A percentile compares a stretch with the other conserved stretches of the same genome.
Evolutionary conservation across 164 flowering plant genomes (phyloP).

Genomic region (Berberis thunbergii): DNA sequence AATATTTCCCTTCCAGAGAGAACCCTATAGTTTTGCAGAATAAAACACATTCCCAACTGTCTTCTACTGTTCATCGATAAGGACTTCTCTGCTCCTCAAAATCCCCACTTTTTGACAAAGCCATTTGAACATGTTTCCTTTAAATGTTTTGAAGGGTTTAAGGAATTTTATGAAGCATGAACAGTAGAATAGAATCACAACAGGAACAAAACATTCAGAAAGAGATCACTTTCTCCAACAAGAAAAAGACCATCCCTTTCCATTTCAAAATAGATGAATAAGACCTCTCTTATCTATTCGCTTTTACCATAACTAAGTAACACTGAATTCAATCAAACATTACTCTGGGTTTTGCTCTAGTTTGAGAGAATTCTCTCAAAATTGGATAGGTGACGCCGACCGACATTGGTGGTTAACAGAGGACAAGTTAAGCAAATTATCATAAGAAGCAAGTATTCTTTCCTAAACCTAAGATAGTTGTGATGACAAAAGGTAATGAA

Average conservation of each 20-base stretch:
- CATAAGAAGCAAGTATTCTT: constrained; percentile 9
- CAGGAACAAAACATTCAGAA: constrained; percentile 25
- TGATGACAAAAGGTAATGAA: constrained; percentile 4
- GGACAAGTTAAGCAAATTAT: not conserved
- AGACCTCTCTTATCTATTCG: constrained; percentile 4
- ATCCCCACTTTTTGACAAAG: constrained; percentile 7
- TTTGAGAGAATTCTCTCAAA: constrained; percentile 1
- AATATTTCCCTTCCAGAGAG: not conserved
- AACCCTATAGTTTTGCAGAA: not conserved
- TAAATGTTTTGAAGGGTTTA: constrained; percentile 6
- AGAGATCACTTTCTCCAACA: not conserved
- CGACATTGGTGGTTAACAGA: not conserved
- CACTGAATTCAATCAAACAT: not conserved
- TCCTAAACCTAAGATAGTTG: not conserved
- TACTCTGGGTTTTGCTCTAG: not conserved
- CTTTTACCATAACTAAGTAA: constrained; percentile 11
- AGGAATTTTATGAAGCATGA: constrained; percentile 21
- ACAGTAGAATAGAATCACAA: constrained; percentile 25
- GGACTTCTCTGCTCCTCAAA: constrained; percentile 33
- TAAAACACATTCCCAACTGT: not conserved
- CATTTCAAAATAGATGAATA: constrained; percentile 9
- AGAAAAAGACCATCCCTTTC: constrained; percentile 21
- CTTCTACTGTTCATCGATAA: constrained; percentile 35
- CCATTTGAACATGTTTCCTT: constrained; percentile 16
- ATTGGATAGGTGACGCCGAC: not conserved